Conservation (phyloP, 208 protist genomes). For the Tritrichomonas foetus region DNA sequence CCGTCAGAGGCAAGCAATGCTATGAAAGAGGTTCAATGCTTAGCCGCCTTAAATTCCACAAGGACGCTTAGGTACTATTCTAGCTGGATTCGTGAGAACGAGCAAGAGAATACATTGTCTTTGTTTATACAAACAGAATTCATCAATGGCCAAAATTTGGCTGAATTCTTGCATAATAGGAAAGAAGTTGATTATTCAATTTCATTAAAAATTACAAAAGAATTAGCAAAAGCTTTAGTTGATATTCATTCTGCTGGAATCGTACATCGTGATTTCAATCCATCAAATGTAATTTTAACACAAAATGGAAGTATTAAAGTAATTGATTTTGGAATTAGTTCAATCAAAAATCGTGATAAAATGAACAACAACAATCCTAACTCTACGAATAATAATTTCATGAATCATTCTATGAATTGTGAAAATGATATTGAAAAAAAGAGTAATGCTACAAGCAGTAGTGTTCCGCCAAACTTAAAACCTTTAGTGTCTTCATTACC, state of each 20-base stretch:
- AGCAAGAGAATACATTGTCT: background rate
- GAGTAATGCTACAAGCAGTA: too few relatives aligned
- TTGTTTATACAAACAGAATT: background rate
- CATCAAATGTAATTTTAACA: background rate
- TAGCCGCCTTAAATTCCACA: background rate
- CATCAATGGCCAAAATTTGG: background rate
- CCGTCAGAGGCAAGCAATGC: background rate
- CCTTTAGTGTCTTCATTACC: background rate
- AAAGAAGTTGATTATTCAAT: background rate
- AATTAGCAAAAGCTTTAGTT: too few relatives aligned
- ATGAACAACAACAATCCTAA: background rate
- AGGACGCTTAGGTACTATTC: background rate
- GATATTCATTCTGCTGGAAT: background rate
- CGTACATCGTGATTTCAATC: background rate
- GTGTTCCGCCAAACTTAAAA: too few relatives aligned
- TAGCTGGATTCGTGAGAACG: background rate
- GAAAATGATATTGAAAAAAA: too few relatives aligned
- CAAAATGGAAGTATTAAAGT: background rate
- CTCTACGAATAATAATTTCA: background rate
- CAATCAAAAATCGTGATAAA: background rate
- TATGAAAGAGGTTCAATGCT: background rate
- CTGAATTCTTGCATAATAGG: background rate
- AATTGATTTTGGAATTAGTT: conserved; percentile 35
- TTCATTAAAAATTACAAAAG: too few relatives aligned
- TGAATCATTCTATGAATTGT: background rate